Base-by-base conservation (phyloP, 2,329 filamentous ascomycete genomes). In the Botrytis galanthina region DNA sequence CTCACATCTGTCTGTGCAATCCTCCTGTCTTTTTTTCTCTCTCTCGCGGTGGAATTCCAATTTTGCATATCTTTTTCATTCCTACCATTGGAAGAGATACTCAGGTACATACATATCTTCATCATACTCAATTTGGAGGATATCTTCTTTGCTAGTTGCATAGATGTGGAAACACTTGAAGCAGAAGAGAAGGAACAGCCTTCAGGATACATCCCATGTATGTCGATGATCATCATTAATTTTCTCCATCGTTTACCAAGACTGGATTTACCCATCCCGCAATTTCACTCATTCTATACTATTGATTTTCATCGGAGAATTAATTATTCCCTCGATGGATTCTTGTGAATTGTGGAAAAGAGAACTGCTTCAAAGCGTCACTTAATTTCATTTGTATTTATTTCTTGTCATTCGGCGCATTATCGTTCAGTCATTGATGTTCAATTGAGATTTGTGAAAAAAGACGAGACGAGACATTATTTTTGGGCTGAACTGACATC, bases 301-400 rank as follows among this genome's bases (percentile, higher is more conserved):
- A 54, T 68, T 68, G 35, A 54, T 68, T 68, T 29, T 54, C 35
- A 42, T 54, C 64, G 46, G 64, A 39, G 35, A 68, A 68, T 68
- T 39, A 57, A 14, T 6, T 51, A 22, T 14, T 51, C 46, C 5
- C 35, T 35, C 29, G 22, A 39, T 2, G 16, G 29, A 57, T 39
- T 35, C 26, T 22, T 42, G 26, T 18, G 46, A n/a, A 29, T 22
- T 39, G 35, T 32, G 64, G 35, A 29, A n/a, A 39, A 42, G 14
- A 29, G 64, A 42, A 39, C 16, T n/a, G 14, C 63, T 67, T 37
- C 32, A 51, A 48, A 51, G 63, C 44, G 26, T 68, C 64, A 42
- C n/a, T 12, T 29, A 68, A 57, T 68, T 39, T 51, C 37, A 42
- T 14, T 54, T 16, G 16, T 39, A 20, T 39, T 54, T 54, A 39